phyloP scores from a whole-genome alignment of 2,329 filamentous ascomycete genomes.

The Aureobasidium sp. region DNA sequence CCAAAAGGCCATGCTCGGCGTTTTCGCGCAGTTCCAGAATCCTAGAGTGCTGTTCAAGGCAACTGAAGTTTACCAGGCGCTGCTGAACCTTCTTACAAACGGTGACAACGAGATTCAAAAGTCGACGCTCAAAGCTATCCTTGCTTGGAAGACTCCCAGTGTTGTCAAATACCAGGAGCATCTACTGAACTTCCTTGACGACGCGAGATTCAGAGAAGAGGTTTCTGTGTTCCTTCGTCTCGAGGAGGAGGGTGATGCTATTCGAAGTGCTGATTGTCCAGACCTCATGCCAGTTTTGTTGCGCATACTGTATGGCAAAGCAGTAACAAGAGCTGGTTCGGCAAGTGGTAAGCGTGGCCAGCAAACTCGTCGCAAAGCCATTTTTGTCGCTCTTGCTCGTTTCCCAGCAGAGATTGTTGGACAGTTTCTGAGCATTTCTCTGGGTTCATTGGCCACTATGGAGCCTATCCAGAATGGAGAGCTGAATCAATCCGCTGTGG shows the following conservation, averaged over 20 bases:
- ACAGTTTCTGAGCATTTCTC: conserved; percentile 74
- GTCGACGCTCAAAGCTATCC: conserved; percentile 69
- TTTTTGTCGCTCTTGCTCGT: conserved; percentile 70
- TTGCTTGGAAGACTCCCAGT: conserved; percentile 78
- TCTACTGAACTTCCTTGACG: conserved; percentile 77
- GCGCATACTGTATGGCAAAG: conserved; percentile 77
- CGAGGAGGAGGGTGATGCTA: conserved; percentile 47
- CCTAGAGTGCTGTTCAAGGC: conserved; percentile 74
- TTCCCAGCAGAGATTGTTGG: conserved; percentile 65
- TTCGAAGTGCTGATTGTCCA: conserved; percentile 63
- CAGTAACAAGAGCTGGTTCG: conserved; percentile 71
- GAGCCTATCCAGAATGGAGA: background rate
- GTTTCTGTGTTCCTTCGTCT: conserved; percentile 76
- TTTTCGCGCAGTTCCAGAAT: conserved; percentile 81
- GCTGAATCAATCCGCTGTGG: background rate
- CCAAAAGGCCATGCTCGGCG: conserved; percentile 68
- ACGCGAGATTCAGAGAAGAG: conserved; percentile 86
- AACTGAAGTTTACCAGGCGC: conserved; percentile 63
- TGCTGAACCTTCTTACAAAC: conserved; percentile 70
- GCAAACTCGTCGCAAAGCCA: conserved; percentile 63
- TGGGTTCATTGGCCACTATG: conserved; percentile 44
- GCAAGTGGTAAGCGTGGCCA: conserved; percentile 72
- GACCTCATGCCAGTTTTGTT: conserved; percentile 79
- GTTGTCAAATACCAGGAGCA: conserved; percentile 76
- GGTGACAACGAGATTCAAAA: conserved; percentile 88